Percentiles rank a stretch among this genome's conserved stretches.
These are phyloP conservation scores for Ophiostoma sp. DNA, from an alignment of 2,329 filamentous ascomycete genomes.

Conservation along the genomic window DNA sequence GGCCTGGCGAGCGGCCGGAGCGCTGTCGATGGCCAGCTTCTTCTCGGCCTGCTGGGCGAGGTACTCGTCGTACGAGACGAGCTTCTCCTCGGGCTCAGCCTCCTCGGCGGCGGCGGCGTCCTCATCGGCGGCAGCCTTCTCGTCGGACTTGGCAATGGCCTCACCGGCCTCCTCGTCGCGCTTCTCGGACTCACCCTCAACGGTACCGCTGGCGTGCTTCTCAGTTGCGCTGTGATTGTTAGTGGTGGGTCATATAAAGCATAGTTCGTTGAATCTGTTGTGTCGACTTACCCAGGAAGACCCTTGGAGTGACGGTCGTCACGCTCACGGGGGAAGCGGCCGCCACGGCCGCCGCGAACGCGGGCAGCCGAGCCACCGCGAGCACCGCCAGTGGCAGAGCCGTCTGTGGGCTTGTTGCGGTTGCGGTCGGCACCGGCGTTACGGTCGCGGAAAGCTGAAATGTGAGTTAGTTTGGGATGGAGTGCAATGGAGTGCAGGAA, in stretches of 20 bases:
- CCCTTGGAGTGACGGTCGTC: constrained; percentile 59
- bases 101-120: constrained; percentile 40
- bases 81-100: constrained; percentile 77
- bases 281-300: constrained; percentile 46
- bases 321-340: constrained; percentile 52
- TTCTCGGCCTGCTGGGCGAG: constrained; percentile 71
- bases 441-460: constrained; percentile 83
- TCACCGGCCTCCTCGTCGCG: constrained; percentile 91
- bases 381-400: constrained; percentile 56
- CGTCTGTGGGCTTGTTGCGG: constrained; percentile 75
- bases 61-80: constrained; percentile 87
- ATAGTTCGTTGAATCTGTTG: not conserved
- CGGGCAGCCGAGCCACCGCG: constrained; percentile 66
- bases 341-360: constrained; percentile 59
- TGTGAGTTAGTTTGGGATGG: constrained; percentile 24
- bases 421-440: constrained; percentile 79
- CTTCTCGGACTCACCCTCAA: constrained; percentile 78
- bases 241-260: constrained; percentile 26
- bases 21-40: constrained; percentile 68
- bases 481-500: no score
- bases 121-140: constrained; percentile 64
- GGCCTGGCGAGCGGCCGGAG: constrained; percentile 75
- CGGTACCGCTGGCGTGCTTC: constrained; percentile 86
- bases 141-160: constrained; percentile 80
- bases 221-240: constrained; percentile 64